Evolutionary conservation across 2,329 filamentous ascomycete species (phyloP).

Genomic region (Penicillium sp.): DNA sequence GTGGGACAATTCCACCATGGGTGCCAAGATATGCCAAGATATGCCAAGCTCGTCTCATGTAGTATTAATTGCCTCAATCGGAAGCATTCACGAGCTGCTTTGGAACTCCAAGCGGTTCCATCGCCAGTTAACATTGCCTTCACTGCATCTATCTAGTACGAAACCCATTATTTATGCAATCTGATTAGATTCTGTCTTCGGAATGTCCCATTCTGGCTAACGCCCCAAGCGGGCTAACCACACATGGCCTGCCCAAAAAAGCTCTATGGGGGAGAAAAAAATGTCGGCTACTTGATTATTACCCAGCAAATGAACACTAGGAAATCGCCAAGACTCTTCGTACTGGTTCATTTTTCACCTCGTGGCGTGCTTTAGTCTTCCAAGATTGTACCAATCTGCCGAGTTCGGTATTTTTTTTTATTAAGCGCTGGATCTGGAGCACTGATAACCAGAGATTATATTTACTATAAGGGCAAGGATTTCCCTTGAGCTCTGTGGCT

Average conservation of each 20-base stretch:
- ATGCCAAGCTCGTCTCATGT: neutral
- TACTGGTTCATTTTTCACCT: slow-evolving; percentile 1
- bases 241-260: neutral
- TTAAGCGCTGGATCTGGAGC: neutral
- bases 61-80: slow-evolving; percentile 1
- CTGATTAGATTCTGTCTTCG: slow-evolving; percentile 12
- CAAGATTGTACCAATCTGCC: slow-evolving; percentile 4
- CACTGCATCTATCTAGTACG: neutral
- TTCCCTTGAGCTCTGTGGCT: neutral
- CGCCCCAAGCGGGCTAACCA: neutral
- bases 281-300: neutral
- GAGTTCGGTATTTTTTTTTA: slow-evolving; percentile 7
- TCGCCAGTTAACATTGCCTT: neutral
- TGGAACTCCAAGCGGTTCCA: slow-evolving; percentile 2
- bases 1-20: neutral
- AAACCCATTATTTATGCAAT: neutral
- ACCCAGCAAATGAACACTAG: neutral
- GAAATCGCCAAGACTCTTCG: slow-evolving; percentile 4
- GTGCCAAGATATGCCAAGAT: slow-evolving; percentile 8
- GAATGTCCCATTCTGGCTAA: neutral
- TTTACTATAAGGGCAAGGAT: slow-evolving; percentile 6
- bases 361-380: slow-evolving; percentile 3
- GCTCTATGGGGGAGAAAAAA: neutral
- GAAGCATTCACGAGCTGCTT: neutral
- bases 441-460: neutral